phyloP scores from a whole-genome alignment of 2,329 filamentous ascomycete species.

The Periconia sp. region DNA sequence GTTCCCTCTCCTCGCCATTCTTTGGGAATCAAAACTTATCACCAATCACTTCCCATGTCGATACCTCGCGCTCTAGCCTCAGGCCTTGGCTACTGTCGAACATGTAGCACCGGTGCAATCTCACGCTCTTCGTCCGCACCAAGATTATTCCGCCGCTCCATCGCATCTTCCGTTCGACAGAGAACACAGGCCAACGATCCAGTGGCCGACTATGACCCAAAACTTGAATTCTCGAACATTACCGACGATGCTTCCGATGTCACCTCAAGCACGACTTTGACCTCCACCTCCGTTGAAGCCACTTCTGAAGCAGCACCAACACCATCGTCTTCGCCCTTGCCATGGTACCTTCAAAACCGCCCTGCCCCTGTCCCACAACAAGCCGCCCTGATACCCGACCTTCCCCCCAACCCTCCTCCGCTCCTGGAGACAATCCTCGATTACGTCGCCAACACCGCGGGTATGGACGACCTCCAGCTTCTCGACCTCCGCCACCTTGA shows the following conservation, averaged over 20 bases:
- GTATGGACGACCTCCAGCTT: slow-evolving; percentile 77
- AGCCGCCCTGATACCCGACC: slow-evolving; percentile 60
- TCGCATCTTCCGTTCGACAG: slow-evolving; percentile 20
- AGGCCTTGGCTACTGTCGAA: slow-evolving; percentile 22
- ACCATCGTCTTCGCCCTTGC: slow-evolving; percentile 44
- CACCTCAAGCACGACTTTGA: neutral
- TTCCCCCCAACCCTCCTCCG: slow-evolving; percentile 70
- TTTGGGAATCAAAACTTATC: too few relatives aligned
- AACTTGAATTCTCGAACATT: slow-evolving; percentile 13
- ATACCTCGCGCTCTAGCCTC: slow-evolving; percentile 23
- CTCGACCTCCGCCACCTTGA: slow-evolving; percentile 83
- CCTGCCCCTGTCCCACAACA: slow-evolving; percentile 45
- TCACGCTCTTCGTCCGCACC: slow-evolving; percentile 2
- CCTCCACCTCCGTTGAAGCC: neutral
- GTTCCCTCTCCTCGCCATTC: neutral
- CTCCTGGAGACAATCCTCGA: slow-evolving; percentile 73
- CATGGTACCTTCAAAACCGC: slow-evolving; percentile 80
- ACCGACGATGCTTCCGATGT: neutral
- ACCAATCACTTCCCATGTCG: slow-evolving; percentile 16
- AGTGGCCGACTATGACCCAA: slow-evolving; percentile 10
- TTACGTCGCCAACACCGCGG: slow-evolving; percentile 80
- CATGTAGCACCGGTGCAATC: slow-evolving; percentile 17
- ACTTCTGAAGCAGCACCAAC: slow-evolving; percentile 4
- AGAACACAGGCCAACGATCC: slow-evolving; percentile 16
- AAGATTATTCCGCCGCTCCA: slow-evolving; percentile 15